phyloP scores from a whole-genome alignment of 768 basidiomycete genomes.

The Pisolithus marmoratus region DNA sequence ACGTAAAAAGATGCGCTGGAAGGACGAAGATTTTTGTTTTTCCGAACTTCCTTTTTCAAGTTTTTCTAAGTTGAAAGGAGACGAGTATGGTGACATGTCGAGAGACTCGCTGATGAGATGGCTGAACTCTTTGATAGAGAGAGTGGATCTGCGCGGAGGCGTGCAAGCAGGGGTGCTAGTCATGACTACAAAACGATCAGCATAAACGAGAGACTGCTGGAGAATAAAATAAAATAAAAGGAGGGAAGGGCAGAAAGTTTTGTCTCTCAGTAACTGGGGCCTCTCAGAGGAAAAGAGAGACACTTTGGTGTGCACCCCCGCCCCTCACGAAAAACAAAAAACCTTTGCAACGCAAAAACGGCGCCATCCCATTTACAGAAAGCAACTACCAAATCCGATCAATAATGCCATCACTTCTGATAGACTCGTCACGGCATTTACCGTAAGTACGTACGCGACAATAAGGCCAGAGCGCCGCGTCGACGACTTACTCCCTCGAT shows the following conservation, averaged over 20 bases:
- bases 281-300: too few species aligned
- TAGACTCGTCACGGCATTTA: too few species aligned
- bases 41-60: constrained; percentile 1
- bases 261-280: too few species aligned
- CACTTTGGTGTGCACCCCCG: too few species aligned
- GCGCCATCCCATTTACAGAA: too few species aligned
- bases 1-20: constrained; percentile 25
- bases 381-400: too few species aligned
- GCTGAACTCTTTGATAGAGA: constrained; percentile 28
- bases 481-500: too few species aligned
- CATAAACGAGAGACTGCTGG: constrained; percentile 3
- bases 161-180: constrained; percentile 8
- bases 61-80: constrained; percentile 9
- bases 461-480: too few species aligned
- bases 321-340: too few species aligned
- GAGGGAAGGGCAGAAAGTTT: neutral
- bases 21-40: constrained; percentile 18
- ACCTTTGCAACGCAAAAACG: too few species aligned
- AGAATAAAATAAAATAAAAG: neutral
- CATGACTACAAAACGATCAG: constrained; percentile 13
- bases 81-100: constrained; percentile 13
- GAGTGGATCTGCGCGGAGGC: constrained; percentile 18
- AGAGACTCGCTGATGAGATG: constrained; percentile 30
- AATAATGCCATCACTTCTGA: too few species aligned
- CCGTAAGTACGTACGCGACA: too few species aligned